phyloP scores from a whole-genome alignment of 805 yeast genomes.

The Zygotorulaspora danielsina region DNA sequence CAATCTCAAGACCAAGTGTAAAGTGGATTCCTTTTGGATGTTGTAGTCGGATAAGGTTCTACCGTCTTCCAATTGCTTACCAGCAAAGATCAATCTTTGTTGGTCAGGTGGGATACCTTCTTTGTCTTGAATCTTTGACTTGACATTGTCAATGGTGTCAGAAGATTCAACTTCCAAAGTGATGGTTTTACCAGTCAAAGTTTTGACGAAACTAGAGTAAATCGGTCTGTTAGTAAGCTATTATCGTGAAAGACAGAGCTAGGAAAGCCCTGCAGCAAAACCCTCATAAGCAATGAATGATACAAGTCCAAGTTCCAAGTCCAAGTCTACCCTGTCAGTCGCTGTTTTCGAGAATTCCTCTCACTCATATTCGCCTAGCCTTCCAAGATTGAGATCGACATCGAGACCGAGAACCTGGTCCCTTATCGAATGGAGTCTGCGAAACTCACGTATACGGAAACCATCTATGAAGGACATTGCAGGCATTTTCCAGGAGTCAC shows the following conservation, averaged over 20 bases:
- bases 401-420: no score
- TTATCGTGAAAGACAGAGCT: not conserved
- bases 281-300: not conserved
- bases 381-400: no score
- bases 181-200: constrained; percentile 89
- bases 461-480: no score
- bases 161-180: constrained; percentile 98
- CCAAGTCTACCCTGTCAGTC: no score
- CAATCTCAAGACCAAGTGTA: constrained; percentile 92
- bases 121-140: constrained; percentile 98
- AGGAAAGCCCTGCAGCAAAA: no score
- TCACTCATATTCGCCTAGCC: no score
- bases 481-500: no score
- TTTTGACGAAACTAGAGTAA: constrained; percentile 61
- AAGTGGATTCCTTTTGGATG: constrained; percentile 99
- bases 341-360: no score
- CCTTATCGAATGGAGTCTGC: no score
- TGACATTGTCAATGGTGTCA: constrained; percentile 98
- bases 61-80: constrained; percentile 99
- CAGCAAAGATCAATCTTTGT: constrained; percentile 99
- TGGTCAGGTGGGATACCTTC: constrained; percentile 99
- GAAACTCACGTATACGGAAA: no score
- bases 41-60: constrained; percentile 99
- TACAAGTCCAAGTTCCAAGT: no score
- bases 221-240: constrained; percentile 20